Base-by-base conservation (phyloP, 1,139 yeast genomes). In the Pichia sp. region DNA sequence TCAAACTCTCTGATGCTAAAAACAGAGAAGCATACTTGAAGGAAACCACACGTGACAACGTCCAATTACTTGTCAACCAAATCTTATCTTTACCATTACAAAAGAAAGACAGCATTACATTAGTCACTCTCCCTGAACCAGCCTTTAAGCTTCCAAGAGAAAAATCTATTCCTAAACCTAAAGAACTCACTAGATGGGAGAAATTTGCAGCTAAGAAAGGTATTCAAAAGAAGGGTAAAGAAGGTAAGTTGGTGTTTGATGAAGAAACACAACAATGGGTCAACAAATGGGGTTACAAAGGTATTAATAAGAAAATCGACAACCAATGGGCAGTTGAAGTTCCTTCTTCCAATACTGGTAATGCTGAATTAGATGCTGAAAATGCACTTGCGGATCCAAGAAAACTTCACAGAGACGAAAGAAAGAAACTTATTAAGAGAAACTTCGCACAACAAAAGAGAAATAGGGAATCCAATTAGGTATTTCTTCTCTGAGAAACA, bases 251-350 rank as follows among this genome's bases (percentile, higher is more conserved):
- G 76, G 89, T 86, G 2, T 93, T 69, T 56, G 96, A 91, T 62
- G 97, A 93, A 64, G 93, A 75, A 35, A 67, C 76, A 23, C 91
- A 91, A 39, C 89, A 88, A 64, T 93, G 98, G 98, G 96, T 83
- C 47, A 93, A 95, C 55, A 89, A 88, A 65, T 93, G 98, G 98
- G 99, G 99, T 46, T 91, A 82, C 69, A 81, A 84, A 53, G 98
- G 98, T 57, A 77, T 78, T 63, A 91, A 91, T 66, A 91, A 91
- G 68, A 77, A 80, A 45, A 60, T 80, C 54, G 97, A 91, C 59
- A 69, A 74, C 60, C 96, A 91, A 65, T 91, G 98, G 98, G 73
- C 88, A 61, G 97, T 91, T 43, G 99, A 93, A 65, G 83, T 91
- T 48, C 86, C 87, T 45, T 72, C 79, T 53, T 77, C 70, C 30